Conservation (phyloP, 108 stramenopile species). For the Aurantiochytrium sp. region DNA sequence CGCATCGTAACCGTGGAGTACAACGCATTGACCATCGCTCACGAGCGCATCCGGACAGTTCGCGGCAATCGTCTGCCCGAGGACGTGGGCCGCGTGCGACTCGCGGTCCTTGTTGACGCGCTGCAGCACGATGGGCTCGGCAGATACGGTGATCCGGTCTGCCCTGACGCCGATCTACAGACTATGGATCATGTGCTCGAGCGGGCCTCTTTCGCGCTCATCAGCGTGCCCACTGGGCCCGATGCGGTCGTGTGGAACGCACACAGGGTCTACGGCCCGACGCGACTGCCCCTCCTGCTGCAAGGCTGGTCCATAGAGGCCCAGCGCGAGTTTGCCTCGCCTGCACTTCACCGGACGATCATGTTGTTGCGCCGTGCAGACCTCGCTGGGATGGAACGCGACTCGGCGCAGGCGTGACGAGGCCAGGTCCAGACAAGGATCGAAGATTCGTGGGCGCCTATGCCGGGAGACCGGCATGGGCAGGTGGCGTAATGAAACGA, state of each 20-base stretch:
- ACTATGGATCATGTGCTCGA: slow-evolving; percentile 33
- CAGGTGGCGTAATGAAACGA: too few relatives aligned
- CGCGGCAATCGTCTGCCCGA: neutral
- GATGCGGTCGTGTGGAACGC: slow-evolving; percentile 42
- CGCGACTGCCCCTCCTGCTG: slow-evolving; percentile 38
- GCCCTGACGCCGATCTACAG: slow-evolving; percentile 42
- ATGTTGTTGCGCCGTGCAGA: neutral
- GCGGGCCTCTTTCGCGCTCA: neutral
- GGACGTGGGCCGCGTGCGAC: neutral
- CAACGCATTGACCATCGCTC: slow-evolving; percentile 26
- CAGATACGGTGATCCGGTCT: slow-evolving; percentile 48
- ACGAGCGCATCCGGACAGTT: neutral
- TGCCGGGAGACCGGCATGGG: too few relatives aligned
- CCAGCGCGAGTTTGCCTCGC: neutral
- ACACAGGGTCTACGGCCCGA: slow-evolving; percentile 34
- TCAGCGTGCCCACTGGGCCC: slow-evolving; percentile 40
- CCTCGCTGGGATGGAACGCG: too few relatives aligned
- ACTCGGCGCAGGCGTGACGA: too few relatives aligned
- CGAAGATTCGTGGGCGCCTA: too few relatives aligned
- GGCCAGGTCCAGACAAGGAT: too few relatives aligned
- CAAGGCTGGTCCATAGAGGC: slow-evolving; percentile 25
- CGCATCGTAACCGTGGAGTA: slow-evolving; percentile 40
- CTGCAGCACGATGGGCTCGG: slow-evolving; percentile 54
- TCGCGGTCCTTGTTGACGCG: slow-evolving; percentile 4
- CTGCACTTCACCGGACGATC: neutral